Evolutionary conservation across 441 rosid genomes (phyloP).

Genomic region (Biscutella laevigata): DNA sequence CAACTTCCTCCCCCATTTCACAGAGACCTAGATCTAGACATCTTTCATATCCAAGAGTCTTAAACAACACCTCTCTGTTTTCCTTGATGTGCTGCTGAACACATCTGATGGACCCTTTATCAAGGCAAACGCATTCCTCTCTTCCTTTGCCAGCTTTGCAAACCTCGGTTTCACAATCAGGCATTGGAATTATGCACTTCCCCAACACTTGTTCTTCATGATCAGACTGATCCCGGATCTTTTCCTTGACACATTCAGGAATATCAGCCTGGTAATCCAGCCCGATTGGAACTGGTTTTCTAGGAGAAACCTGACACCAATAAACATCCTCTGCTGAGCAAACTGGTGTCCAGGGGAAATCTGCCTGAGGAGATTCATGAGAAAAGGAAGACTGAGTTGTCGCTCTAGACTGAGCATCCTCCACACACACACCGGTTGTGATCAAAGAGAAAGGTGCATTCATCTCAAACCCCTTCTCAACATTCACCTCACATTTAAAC

Average conservation of each 20-base stretch:
- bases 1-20: conserved; percentile 56
- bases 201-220: conserved; percentile 25
- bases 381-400: conserved; percentile 31
- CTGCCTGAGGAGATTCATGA: conserved; percentile 30
- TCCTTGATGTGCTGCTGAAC: conserved; percentile 44
- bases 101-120: conserved; percentile 44
- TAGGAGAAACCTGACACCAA: conserved; percentile 39
- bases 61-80: conserved; percentile 36
- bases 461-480: conserved; percentile 27
- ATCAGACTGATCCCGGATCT: conserved; percentile 8
- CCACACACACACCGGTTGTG: conserved; percentile 26
- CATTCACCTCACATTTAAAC: conserved; percentile 23
- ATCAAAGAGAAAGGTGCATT: conserved; percentile 24
- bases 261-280: conserved; percentile 50
- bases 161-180: conserved; percentile 25
- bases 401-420: conserved; percentile 31
- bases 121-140: conserved; percentile 38
- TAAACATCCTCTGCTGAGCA: conserved; percentile 28
- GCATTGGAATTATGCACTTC: conserved; percentile 40
- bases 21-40: conserved; percentile 36
- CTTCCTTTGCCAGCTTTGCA: conserved; percentile 22
- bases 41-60: conserved; percentile 26
- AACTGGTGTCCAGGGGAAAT: conserved; percentile 26
- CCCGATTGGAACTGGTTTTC: conserved; percentile 53
- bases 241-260: conserved; percentile 37